Evolutionary conservation across 352 stramenopile species (phyloP), one percentile per base, ranked within the genome.

Genomic region (Thraustochytrium sp.): DNA sequence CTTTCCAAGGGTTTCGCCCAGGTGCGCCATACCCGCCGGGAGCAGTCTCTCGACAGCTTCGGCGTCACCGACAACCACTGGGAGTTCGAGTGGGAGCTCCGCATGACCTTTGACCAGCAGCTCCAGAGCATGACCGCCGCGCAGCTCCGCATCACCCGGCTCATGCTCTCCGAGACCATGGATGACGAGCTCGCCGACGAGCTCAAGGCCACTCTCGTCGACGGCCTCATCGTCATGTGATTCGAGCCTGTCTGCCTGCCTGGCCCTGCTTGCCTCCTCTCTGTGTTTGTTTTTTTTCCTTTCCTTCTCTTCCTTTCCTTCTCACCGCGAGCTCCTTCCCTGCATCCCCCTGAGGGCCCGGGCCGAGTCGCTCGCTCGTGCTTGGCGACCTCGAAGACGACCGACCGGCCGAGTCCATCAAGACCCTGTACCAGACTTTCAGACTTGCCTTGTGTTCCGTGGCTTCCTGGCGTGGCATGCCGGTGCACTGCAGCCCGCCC

Each of bases 161-260:
- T 84, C n/a, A 75, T 84, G 18, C 61, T 84, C 34, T 53, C 34
- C 36, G 75, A 84, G 49, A 61, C 38, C 38, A 84, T 84, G 75
- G 56, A 83, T 38, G 54, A 55, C 4, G 59, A 40, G 18, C 75
- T 84, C 34, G 75, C 42, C 2, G 44, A 83, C 26, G 63, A 77
- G 13, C 61, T 84, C 29, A 73, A 75, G 42, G 29, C 75, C 38
- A 84, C 61, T 11, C 55, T 84, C 13, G 61, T 76, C 9, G 61
- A 84, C 59, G 75, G 75, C 38, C 75, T 84, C 37, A 84, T 84
- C 29, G 75, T 84, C 53, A 80, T 80, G 48, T 80, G 34, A 63
- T 63, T n/a, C n/a, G n/a, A n/a, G n/a, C n/a, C n/a, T n/a, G n/a
- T n/a, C n/a, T n/a, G n/a, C n/a, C n/a, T n/a, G n/a, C n/a, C n/a